Conservation (phyloP, 129 eudicot species). For the Chrysanthemum makinoi region DNA sequence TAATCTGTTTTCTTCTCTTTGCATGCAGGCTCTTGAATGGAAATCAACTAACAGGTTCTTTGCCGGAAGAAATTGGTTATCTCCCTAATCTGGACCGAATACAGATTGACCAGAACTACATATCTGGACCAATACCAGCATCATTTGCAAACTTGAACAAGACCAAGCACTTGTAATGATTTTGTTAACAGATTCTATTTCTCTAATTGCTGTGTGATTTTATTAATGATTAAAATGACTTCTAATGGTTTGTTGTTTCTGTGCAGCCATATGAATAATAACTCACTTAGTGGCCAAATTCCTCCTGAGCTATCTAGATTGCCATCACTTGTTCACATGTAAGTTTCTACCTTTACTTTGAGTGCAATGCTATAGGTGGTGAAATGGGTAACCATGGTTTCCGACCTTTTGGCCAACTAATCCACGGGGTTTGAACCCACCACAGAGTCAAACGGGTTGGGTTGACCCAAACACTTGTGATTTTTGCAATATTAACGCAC, state of each 20-base stretch:
- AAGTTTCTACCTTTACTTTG: conserved; percentile 36
- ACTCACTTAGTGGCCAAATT: conserved; percentile 82
- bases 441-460: too few species aligned
- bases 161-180: conserved; percentile 69
- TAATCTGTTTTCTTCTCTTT: background rate
- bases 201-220: background rate
- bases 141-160: conserved; percentile 78
- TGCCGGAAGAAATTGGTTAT: conserved; percentile 78
- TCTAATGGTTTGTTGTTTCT: conserved; percentile 26
- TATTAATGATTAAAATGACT: conserved; percentile 8
- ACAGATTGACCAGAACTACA: conserved; percentile 78
- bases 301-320: conserved; percentile 76
- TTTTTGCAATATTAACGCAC: too few species aligned
- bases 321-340: conserved; percentile 79
- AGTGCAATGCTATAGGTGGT: background rate
- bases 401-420: too few species aligned
- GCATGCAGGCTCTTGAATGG: conserved; percentile 80
- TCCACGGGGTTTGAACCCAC: too few species aligned
- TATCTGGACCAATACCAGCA: conserved; percentile 74
- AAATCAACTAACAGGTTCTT: conserved; percentile 66
- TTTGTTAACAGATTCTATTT: conserved; percentile 7
- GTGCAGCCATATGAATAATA: conserved; percentile 96
- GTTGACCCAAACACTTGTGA: too few species aligned
- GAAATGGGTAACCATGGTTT: too few species aligned
- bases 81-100: conserved; percentile 79